A percentile compares a stretch with the other conserved stretches of the same genome.
Evolutionary conservation across 495 filamentous ascomycete genomes (phyloP).

Genomic region (Aspergillus ellipticus): DNA sequence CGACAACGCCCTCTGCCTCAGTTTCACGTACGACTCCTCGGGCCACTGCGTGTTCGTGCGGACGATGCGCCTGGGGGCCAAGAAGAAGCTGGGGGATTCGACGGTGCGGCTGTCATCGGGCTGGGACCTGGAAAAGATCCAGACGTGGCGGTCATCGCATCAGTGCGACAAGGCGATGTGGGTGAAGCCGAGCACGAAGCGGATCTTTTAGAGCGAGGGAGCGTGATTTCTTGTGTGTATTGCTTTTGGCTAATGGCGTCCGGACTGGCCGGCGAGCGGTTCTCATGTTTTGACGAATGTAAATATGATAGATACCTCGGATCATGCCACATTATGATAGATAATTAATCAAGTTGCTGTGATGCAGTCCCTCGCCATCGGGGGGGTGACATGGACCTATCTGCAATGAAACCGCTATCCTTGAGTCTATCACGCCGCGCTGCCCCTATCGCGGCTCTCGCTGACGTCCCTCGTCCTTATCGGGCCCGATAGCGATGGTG

Average conservation of each 20-base stretch:
- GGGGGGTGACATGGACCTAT: neutral
- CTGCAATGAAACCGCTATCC: neutral
- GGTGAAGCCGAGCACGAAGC: slow-evolving; percentile 29
- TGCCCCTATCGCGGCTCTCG: neutral
- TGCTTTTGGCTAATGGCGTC: neutral
- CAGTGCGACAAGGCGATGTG: slow-evolving; percentile 21
- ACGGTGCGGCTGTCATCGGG: slow-evolving; percentile 23
- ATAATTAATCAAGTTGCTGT: neutral
- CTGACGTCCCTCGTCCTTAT: neutral
- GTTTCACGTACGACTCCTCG: slow-evolving; percentile 25
- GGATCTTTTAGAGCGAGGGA: slow-evolving; percentile 22
- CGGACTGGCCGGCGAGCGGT: neutral
- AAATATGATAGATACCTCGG: slow-evolving; percentile 2
- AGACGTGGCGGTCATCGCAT: slow-evolving; percentile 17
- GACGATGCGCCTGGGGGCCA: slow-evolving; percentile 24
- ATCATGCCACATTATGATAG: neutral
- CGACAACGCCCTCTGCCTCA: slow-evolving; percentile 22
- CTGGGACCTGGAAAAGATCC: slow-evolving; percentile 32
- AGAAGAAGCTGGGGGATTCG: slow-evolving; percentile 1
- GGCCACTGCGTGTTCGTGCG: slow-evolving; percentile 26
- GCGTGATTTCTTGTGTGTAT: neutral
- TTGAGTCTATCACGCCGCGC: neutral
- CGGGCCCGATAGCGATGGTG: neutral
- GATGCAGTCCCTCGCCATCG: neutral
- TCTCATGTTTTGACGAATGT: slow-evolving; percentile 6